Base-by-base conservation (phyloP, 73 alveolate genomes). In the Blepharisma stoltei region DNA sequence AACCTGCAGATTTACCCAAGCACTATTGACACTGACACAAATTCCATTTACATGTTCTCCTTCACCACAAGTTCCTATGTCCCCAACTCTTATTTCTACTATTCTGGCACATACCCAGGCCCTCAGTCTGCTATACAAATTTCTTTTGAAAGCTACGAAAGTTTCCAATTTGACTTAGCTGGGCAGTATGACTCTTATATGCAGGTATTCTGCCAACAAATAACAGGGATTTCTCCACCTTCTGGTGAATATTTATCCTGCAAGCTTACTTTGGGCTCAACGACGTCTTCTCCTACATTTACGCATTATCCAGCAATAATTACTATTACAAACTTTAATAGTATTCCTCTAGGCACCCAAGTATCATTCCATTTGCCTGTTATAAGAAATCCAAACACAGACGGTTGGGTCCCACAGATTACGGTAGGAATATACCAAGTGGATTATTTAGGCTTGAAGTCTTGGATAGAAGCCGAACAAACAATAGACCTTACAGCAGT, bases 331-430 rank as follows among this genome's bases (percentile, higher is more conserved):
- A 46, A 69, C 20, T 69, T 69, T 69, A 53, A 69, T 8, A n/a
- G 14, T 11, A 69, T 69, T 5, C 14, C 60, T 0, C 54, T 9
- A n/a, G 79, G 60, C 3, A 69, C 79, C n/a, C 45, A 14, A 14
- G 23, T 69, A 37, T 38, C 55, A 43, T 14, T 69, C 21, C 79
- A 69, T 44, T 69, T 69, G 20, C 79, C 79, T 14, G 43, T 69
- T 3, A 46, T 69, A 7, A 18, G 65, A n/a, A 69, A 23, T 44
- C 79, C 79, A 46, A 53, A 1, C 14, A 46, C 65, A 1, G 5
- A 18, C 60, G 6, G 67, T 7, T 18, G 27, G 14, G 45, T 43
- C 27, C 79, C 79, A 14, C 55, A 38, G 43, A 44, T 69, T 1
- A 69, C 25, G 43, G 79, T 44, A 14, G 79, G 79, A 1, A 43